Evolutionary conservation across 1,284 basidiomycete species (phyloP), one percentile per base, ranked within the genome.

Genomic region (Ganoderma multipileum): DNA sequence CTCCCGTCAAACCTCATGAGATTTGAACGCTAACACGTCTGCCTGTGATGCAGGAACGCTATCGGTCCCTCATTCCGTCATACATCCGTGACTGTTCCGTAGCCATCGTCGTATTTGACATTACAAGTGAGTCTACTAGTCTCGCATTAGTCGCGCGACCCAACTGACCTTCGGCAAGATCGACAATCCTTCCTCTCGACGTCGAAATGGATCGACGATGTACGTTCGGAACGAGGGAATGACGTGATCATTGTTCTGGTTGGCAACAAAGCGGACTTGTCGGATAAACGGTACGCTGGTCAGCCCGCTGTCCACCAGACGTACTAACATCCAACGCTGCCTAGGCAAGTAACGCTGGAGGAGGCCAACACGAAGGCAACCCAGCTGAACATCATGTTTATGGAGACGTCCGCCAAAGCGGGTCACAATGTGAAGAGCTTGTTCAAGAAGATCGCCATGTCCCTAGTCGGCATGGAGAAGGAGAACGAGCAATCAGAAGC

Each of bases 371-470:
- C 93, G 69, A 95, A 95, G 77, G 90, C 97, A n/a, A 93, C 95
- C 65, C 93, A 98, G 79, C 86, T 98, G 72, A 93, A 93, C 77
- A 94, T 99, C 76, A 96, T 99, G 94, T 98, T 98, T 79, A 98
- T 99, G 91, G 98, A 99, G 83, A 99, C 98, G 4, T 98, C 96
- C 41, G 98, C 98, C 42, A 99, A 99, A 81, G 98, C 98, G 3
- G 98, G 98, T 2, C 97, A 99, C 81, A 99, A 99, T 75, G 98
- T 99, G 73, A 99, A 99, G 85, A 94, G 94, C 72, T 83, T 99
- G 71, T 99, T 99, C 88, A 95, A 98, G 85, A 99, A 99, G 87
- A 99, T 99, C 75, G 98, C 98, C 0, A 93, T 98, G 91, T 96
- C 96, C 3, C 82, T 99, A 67, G 98, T 98, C 8, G 98, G 98